A percentile compares a stretch with the other conserved stretches of the same genome.
phyloP scores from a whole-genome alignment of 1,284 basidiomycete species.

The Naganishia albida region DNA sequence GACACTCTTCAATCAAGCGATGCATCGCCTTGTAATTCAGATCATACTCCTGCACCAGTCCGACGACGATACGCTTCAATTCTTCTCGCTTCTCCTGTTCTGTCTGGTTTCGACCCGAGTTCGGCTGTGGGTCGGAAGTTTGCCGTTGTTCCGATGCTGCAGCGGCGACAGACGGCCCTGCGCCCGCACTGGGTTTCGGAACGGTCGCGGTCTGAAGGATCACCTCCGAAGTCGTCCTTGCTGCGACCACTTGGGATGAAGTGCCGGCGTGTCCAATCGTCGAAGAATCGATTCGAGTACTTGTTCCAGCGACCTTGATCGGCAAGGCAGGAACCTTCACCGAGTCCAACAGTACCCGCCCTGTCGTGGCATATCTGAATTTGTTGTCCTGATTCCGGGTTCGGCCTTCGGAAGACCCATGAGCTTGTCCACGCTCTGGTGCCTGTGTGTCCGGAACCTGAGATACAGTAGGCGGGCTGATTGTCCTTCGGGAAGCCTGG shows the following conservation, averaged over 20 bases:
- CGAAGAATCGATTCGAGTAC: neutral
- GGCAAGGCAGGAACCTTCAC: constrained; percentile 1
- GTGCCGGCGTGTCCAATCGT: neutral
- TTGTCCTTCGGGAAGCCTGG: neutral
- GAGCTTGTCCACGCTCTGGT: neutral
- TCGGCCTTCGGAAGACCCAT: neutral
- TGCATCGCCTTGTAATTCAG: constrained; percentile 21
- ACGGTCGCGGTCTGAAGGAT: neutral
- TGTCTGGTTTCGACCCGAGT: neutral
- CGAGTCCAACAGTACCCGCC: neutral
- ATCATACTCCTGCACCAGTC: constrained; percentile 17
- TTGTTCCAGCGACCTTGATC: neutral
- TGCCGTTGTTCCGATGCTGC: neutral
- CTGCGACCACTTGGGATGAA: neutral
- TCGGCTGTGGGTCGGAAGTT: neutral
- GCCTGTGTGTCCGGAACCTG: constrained; percentile 22
- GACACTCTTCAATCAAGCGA: constrained; percentile 23
- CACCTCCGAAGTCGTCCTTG: neutral
- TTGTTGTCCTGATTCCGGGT: neutral
- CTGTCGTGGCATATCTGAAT: neutral
- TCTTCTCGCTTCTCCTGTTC: constrained; percentile 21
- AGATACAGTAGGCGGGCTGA: constrained; percentile 6
- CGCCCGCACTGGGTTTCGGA: too few species aligned
- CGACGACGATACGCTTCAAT: constrained; percentile 14
- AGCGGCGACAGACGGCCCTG: neutral